Evolutionary conservation across 768 basidiomycete genomes (phyloP).

Genomic region (Trametes punicea): DNA sequence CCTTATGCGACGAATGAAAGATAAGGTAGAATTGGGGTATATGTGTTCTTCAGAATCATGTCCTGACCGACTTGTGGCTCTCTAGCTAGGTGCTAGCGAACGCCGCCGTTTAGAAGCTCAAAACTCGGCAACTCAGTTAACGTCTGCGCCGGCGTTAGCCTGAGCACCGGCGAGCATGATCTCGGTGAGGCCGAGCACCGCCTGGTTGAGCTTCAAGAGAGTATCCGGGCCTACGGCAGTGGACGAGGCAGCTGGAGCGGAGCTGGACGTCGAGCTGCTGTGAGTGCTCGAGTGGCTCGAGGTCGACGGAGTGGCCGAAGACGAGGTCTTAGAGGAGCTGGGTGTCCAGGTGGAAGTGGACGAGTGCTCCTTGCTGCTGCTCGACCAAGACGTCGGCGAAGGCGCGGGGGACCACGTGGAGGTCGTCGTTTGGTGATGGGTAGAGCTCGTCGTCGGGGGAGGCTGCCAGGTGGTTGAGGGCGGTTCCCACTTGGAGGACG

Average conservation of each 20-base stretch:
- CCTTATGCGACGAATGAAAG: background rate
- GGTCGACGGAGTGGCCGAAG: constrained; percentile 23
- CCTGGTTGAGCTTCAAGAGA: constrained; percentile 34
- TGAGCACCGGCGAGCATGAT: constrained; percentile 24
- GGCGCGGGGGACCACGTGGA: constrained; percentile 12
- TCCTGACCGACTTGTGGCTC: background rate
- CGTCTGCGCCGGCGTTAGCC: background rate
- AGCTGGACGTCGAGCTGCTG: constrained; percentile 9
- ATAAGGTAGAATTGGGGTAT: constrained; percentile 1
- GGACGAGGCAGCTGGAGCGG: constrained; percentile 27
- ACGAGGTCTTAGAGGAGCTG: constrained; percentile 3
- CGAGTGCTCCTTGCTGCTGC: background rate
- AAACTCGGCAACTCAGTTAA: background rate
- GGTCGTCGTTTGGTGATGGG: constrained; percentile 20
- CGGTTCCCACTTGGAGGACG: constrained; percentile 15
- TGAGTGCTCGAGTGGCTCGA: constrained; percentile 11
- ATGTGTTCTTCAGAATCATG: background rate
- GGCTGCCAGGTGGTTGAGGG: constrained; percentile 25
- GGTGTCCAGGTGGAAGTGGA: constrained; percentile 4
- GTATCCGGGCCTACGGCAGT: constrained; percentile 31
- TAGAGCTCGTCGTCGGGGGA: constrained; percentile 14
- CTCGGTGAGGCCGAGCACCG: constrained; percentile 27
- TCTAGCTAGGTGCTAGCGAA: background rate
- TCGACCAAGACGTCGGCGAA: constrained; percentile 4
- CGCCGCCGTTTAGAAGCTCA: background rate